phyloP scores from a whole-genome alignment of 768 basidiomycete species.

The Boletales sp. region DNA sequence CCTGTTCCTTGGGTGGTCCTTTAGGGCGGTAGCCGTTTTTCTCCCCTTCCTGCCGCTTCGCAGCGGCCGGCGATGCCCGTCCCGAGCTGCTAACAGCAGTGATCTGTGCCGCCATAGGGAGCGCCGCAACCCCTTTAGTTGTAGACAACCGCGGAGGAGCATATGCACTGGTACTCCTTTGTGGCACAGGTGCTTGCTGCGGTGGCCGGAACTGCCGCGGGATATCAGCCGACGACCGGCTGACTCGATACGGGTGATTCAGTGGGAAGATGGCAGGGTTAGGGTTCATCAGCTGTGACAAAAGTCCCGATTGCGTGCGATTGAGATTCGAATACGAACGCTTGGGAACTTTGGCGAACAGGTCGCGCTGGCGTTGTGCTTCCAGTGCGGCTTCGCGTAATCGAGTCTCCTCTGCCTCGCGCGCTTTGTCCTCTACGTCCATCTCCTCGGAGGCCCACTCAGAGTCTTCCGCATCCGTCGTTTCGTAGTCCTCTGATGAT shows the following conservation, averaged over 20 bases:
- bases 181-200: conserved; percentile 22
- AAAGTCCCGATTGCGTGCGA: conserved; percentile 52
- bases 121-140: conserved; percentile 56
- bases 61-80: conserved; percentile 18
- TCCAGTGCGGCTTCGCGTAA: conserved; percentile 57
- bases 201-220: conserved; percentile 20
- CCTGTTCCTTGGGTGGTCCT: conserved; percentile 59
- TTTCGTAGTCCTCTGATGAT: conserved; percentile 47
- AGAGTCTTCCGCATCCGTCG: conserved; percentile 54
- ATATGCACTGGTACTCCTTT: conserved; percentile 27
- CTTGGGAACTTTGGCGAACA: conserved; percentile 68
- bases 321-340: conserved; percentile 59
- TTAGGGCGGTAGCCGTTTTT: conserved; percentile 55
- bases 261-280: conserved; percentile 57
- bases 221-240: conserved; percentile 48
- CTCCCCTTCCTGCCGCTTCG: conserved; percentile 26
- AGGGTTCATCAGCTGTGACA: conserved; percentile 71
- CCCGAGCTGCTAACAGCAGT: conserved; percentile 34
- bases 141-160: conserved; percentile 38
- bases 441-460: conserved; percentile 64
- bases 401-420: conserved; percentile 29
- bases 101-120: conserved; percentile 54
- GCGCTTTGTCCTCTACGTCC: conserved; percentile 33
- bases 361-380: conserved; percentile 59
- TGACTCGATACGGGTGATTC: conserved; percentile 56